Conservation (phyloP, 768 basidiomycete genomes). For the Crassisporium funariophilum region DNA sequence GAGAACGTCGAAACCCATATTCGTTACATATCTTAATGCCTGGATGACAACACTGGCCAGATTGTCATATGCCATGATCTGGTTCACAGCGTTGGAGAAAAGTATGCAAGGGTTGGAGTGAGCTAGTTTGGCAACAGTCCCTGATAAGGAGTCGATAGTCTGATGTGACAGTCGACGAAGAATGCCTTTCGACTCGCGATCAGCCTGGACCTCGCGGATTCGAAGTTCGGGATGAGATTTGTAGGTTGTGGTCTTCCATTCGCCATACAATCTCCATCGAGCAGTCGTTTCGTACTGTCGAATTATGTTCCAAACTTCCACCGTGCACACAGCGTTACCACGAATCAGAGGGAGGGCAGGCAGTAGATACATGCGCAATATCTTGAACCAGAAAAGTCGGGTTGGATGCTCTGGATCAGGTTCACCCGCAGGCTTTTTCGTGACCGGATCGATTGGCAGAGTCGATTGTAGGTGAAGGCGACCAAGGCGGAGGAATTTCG, state of each 20-base stretch:
- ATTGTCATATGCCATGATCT: slow-evolving; percentile 97
- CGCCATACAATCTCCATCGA: slow-evolving; percentile 93
- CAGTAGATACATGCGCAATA: slow-evolving; percentile 78
- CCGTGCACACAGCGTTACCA: slow-evolving; percentile 85
- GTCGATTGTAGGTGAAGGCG: slow-evolving; percentile 61
- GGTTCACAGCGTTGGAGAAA: slow-evolving; percentile 86
- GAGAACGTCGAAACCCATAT: slow-evolving; percentile 93
- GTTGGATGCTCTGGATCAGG: slow-evolving; percentile 60
- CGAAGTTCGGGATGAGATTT: slow-evolving; percentile 77
- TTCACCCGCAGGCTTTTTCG: slow-evolving; percentile 59
- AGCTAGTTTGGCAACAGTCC: slow-evolving; percentile 88
- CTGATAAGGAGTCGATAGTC: slow-evolving; percentile 81
- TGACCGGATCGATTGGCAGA: slow-evolving; percentile 56
- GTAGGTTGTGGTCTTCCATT: slow-evolving; percentile 83
- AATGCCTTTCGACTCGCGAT: slow-evolving; percentile 86
- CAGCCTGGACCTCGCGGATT: slow-evolving; percentile 80
- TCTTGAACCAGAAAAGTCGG: slow-evolving; percentile 81
- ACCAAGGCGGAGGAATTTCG: slow-evolving; percentile 80
- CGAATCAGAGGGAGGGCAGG: slow-evolving; percentile 86
- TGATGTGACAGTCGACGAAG: slow-evolving; percentile 84
- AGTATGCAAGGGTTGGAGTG: slow-evolving; percentile 94
- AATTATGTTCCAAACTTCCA: slow-evolving; percentile 92
- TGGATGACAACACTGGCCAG: slow-evolving; percentile 88
- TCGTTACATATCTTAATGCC: slow-evolving; percentile 84
- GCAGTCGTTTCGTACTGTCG: slow-evolving; percentile 73